Evolutionary conservation across 148 eudicot genomes (phyloP), one percentile per base, ranked within the genome.

Genomic region (Suaeda aralocaspica): DNA sequence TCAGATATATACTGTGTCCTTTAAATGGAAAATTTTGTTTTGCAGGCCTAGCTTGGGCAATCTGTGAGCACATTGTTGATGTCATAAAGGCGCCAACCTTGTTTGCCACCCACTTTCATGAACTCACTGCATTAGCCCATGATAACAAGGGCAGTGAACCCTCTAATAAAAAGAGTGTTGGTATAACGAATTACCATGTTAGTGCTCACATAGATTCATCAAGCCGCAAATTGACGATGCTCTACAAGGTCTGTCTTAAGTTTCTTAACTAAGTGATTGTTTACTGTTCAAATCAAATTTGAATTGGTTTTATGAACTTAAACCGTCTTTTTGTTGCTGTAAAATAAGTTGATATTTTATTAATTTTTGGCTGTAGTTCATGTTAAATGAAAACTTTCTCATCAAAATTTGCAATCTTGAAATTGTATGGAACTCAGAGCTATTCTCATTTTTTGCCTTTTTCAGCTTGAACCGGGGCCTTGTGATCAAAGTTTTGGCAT

Each of bases 401-500:
- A n/a, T n/a, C n/a, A n/a, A n/a, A n/a, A n/a, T n/a, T n/a, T n/a
- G n/a, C n/a, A n/a, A n/a, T n/a, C 8, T 36, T 19, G 22, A 49
- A 14, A 19, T 19, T 14, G 3, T 55, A 30, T 33, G 63, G 25
- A 59, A 31, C 63, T 59, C 14, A 29, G 59, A 55, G n/a, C 34
- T 57, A 12, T 57, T 57, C 7, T 2, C 63, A 3, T 19, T 29
- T 25, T 36, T 60, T 53, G 49, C 59, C 67, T 64, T 60, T 72
- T 75, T 56, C 84, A 94, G 99, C 93, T 94, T 80, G 96, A 91
- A 77, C 88, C 87, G 33, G 99, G 99, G 28, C 96, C 99, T 64
- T 94, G 97, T 81, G 99, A 94, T 85, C 99, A 94, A 84, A 94
- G 99, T 84, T 94, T 94, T 60, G 99, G 99, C 48, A 94, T 94